Conservation (phyloP, 768 basidiomycete genomes). For the Roridomyces roridus region DNA sequence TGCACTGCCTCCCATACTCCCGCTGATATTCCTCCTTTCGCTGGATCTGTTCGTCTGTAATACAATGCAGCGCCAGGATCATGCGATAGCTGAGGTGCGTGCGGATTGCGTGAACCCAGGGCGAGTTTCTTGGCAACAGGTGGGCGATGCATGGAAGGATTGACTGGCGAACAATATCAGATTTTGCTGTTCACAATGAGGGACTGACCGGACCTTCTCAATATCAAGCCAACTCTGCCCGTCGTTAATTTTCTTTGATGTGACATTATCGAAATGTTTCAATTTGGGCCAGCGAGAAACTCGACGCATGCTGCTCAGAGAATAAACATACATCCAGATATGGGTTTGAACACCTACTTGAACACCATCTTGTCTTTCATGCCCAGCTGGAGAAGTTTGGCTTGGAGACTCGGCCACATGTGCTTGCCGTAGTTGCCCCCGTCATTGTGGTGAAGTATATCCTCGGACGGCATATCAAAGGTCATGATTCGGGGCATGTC, state of each 20-base stretch:
- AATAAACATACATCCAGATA: not conserved
- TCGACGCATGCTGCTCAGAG: not conserved
- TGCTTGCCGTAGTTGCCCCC: conserved; percentile 21
- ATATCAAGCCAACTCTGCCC: conserved; percentile 15
- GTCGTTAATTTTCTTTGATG: conserved; percentile 10
- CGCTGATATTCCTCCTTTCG: not conserved
- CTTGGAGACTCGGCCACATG: conserved; percentile 1
- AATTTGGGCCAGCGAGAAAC: conserved; percentile 12
- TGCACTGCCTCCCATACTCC: not conserved
- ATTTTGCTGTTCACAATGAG: too few relatives aligned
- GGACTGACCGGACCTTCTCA: not conserved
- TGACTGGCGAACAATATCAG: not conserved
- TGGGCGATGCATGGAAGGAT: conserved; percentile 14
- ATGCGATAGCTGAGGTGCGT: conserved; percentile 1
- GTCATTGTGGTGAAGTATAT: conserved; percentile 16
- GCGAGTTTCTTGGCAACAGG: conserved; percentile 3
- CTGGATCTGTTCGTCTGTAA: not conserved
- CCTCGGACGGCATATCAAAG: conserved; percentile 13
- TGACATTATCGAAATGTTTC: conserved; percentile 16
- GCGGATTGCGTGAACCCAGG: too few relatives aligned
- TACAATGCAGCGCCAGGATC: conserved; percentile 7
- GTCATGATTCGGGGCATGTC: conserved; percentile 6
- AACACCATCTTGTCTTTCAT: not conserved
- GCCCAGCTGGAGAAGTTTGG: not conserved
- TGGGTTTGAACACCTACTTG: conserved; percentile 5